Evolutionary conservation across 352 stramenopile genomes (phyloP).

Genomic region (Pythium chondricola): DNA sequence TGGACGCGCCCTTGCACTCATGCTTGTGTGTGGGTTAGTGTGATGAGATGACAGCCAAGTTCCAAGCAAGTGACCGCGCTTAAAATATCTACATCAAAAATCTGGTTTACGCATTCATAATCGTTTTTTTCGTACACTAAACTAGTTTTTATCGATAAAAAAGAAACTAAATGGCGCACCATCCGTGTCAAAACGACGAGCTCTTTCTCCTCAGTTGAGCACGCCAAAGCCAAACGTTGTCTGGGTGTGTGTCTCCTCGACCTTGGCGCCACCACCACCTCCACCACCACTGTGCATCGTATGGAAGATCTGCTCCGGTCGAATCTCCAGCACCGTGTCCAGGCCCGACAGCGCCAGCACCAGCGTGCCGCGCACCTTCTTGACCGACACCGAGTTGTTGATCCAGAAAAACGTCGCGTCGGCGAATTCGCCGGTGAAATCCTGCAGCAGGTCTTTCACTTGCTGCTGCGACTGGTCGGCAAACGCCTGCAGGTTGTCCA

Average conservation of each 20-base stretch:
- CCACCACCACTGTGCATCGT: conserved; percentile 15
- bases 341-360: conserved; percentile 33
- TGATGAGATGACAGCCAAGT: too few relatives aligned
- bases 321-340: conserved; percentile 36
- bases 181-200: too few relatives aligned
- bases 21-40: too few relatives aligned
- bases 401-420: conserved; percentile 55
- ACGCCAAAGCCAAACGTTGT: conserved; percentile 11
- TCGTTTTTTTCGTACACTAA: neutral
- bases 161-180: too few relatives aligned
- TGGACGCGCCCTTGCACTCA: neutral
- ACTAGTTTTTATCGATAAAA: too few relatives aligned
- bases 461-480: conserved; percentile 35
- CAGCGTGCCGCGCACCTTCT: conserved; percentile 27
- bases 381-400: conserved; percentile 56
- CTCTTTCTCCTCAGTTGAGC: conserved; percentile 5
- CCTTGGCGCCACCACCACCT: too few relatives aligned
- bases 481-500: conserved; percentile 43
- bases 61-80: too few relatives aligned
- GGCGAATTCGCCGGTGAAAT: conserved; percentile 22
- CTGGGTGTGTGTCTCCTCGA: neutral
- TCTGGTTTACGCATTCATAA: too few relatives aligned
- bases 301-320: conserved; percentile 38
- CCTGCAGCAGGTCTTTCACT: conserved; percentile 35
- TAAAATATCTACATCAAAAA: too few relatives aligned